Base-by-base conservation (phyloP, 768 basidiomycete species). In the Amylocystis lapponica region DNA sequence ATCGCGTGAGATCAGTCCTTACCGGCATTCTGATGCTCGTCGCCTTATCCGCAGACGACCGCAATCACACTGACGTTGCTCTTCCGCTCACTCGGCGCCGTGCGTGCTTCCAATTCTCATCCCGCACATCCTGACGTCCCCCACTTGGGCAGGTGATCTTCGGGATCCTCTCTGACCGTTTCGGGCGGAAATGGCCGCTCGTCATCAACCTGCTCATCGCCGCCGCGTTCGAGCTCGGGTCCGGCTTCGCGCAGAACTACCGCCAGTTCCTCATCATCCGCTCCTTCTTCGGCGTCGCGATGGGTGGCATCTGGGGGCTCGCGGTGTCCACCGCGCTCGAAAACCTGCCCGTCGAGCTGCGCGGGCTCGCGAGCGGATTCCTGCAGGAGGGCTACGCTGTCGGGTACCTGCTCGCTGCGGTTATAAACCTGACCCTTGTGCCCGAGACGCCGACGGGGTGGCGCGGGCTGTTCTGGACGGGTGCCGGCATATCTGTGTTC, bases 181-280 rank as follows among this genome's bases (percentile, higher is more conserved):
- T 71, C 60, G 94, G 94, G 4, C 77, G 94, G 22, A 95, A 94
- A 71, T 98, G 92, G 92, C 92, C 92, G 4, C 71, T 94, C 4
- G 79, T 95, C 22, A 50, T 54, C 50, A 93, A 92, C 59, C 71
- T 94, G 17, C 34, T 90, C 20, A 57, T 93, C 36, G 76, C 90
- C 48, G 71, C 76, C 12, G 59, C 75, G 4, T 76, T 96, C 40
- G 81, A 92, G 55, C 76, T 96, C 19, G 86, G 81, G 0, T 79
- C 81, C 1, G 83, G 87, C 21, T 97, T 94, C 63, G 80, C 81
- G 32, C 71, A 82, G 14, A 89, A 81, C 0, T 97, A 78, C 65
- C 25, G 47, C 0, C 72, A 83, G 48, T 98, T 98, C 68, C 76
- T 97, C 20, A 91, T 76, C 13, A 71, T 91, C 5, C 76, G 93